Percentiles rank a stretch among this genome's conserved stretches.
These are phyloP conservation scores for Tricholoma furcatifolium DNA, from an alignment of 768 basidiomycete species.

Conservation along the genomic window DNA sequence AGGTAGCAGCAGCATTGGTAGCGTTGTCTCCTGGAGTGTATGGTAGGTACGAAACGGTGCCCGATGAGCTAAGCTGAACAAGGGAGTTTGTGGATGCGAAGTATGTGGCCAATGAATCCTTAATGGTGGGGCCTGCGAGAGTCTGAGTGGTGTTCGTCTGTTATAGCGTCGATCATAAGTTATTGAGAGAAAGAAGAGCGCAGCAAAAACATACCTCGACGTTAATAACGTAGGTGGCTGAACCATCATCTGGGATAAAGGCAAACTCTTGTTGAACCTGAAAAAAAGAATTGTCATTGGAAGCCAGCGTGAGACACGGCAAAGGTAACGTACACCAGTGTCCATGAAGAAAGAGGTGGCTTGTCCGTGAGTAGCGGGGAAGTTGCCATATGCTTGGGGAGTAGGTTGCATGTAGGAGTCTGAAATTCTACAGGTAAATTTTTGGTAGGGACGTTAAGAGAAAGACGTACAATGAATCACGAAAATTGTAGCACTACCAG, in stretches of 20 bases:
- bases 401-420: slow-evolving; percentile 80
- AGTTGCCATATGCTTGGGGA: slow-evolving; percentile 60
- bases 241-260: slow-evolving; percentile 74
- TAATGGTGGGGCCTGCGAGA: slow-evolving; percentile 56
- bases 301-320: background rate
- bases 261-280: slow-evolving; percentile 74
- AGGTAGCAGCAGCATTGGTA: slow-evolving; percentile 45
- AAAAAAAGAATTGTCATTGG: background rate
- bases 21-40: slow-evolving; percentile 45
- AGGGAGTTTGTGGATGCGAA: slow-evolving; percentile 60
- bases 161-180: background rate
- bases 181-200: background rate
- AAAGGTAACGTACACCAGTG: slow-evolving; percentile 44
- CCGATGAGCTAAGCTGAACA: slow-evolving; percentile 65
- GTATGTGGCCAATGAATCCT: slow-evolving; percentile 62
- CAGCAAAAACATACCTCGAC: slow-evolving; percentile 45
- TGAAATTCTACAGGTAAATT: slow-evolving; percentile 24
- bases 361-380: slow-evolving; percentile 71
- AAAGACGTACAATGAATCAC: slow-evolving; percentile 78
- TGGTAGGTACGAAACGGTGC: slow-evolving; percentile 59
- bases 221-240: slow-evolving; percentile 69
- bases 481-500: slow-evolving; percentile 75
- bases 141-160: slow-evolving; percentile 65
- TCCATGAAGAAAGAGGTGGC: slow-evolving; percentile 68
- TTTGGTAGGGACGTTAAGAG: background rate